Conservation (phyloP, 2,329 filamentous ascomycete species). For the Microdochium paspali region DNA sequence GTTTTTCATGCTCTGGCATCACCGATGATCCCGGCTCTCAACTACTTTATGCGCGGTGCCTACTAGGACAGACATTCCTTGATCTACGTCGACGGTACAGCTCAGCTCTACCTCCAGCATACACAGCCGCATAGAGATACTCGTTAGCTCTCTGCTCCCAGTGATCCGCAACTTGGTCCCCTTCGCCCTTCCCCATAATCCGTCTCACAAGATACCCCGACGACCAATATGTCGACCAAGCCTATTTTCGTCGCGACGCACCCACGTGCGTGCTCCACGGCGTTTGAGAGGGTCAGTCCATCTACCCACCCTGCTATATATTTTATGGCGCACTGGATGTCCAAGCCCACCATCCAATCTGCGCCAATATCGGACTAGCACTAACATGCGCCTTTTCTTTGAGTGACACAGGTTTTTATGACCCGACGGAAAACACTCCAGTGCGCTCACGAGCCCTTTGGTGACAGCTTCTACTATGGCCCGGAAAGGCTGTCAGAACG, state of each 20-base stretch:
- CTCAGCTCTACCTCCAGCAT: neutral
- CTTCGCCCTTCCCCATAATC: neutral
- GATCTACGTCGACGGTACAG: neutral
- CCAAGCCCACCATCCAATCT: neutral
- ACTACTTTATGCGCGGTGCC: constrained; percentile 19
- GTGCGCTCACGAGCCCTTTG: constrained; percentile 92
- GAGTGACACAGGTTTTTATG: constrained; percentile 73
- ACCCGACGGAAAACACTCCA: constrained; percentile 72
- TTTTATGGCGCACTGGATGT: neutral
- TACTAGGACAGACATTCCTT: constrained; percentile 9
- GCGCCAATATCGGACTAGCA: neutral
- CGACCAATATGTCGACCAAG: constrained; percentile 55
- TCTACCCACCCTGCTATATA: constrained; percentile 2
- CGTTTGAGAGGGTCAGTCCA: constrained; percentile 77
- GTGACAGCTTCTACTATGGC: constrained; percentile 92
- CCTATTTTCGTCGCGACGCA: constrained; percentile 91
- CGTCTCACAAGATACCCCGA: constrained; percentile 1
- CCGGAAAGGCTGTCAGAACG: constrained; percentile 77
- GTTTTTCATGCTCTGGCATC: constrained; percentile 6
- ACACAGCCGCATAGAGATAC: neutral
- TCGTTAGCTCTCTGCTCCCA: neutral
- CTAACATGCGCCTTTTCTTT: constrained; percentile 6
- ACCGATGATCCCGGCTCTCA: constrained; percentile 13
- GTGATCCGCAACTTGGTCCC: neutral
- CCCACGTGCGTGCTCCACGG: constrained; percentile 89